These are phyloP conservation scores for Neofusicoccum umdonicola DNA, from an alignment of 2,329 filamentous ascomycete genomes.

Conservation along the genomic window DNA sequence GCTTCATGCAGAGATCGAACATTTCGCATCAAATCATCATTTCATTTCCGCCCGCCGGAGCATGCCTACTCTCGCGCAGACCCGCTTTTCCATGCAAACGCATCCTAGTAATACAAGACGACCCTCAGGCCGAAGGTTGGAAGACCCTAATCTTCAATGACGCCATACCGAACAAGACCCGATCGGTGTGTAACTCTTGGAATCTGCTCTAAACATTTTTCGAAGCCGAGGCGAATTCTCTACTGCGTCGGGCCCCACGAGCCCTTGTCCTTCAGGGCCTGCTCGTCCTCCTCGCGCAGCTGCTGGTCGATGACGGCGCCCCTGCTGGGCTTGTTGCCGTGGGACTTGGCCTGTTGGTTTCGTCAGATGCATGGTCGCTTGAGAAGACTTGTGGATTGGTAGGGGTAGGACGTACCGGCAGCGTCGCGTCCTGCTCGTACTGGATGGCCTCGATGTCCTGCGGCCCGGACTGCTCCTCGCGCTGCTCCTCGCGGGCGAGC, in stretches of 20 bases:
- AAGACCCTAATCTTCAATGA: not conserved
- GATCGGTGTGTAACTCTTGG: too few relatives aligned
- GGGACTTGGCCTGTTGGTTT: conserved; percentile 49
- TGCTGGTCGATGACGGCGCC: conserved; percentile 71
- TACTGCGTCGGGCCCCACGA: conserved; percentile 17
- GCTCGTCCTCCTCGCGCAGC: conserved; percentile 66
- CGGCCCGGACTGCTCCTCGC: conserved; percentile 42
- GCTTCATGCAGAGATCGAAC: not conserved
- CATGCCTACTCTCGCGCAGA: too few relatives aligned
- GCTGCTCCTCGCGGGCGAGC: conserved; percentile 61
- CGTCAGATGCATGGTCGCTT: too few relatives aligned
- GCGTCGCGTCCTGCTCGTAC: conserved; percentile 59
- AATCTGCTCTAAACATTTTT: not conserved
- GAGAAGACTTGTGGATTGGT: too few relatives aligned
- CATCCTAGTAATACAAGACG: not conserved
- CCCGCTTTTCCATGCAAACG: too few relatives aligned
- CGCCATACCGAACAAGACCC: not conserved
- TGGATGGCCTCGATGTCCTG: conserved; percentile 35
- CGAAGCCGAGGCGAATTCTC: not conserved
- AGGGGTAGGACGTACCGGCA: conserved; percentile 31
- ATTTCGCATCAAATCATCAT: not conserved
- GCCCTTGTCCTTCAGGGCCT: conserved; percentile 61
- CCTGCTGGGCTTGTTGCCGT: conserved; percentile 71
- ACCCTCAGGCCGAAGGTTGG: too few relatives aligned
- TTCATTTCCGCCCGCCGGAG: not conserved